Percentiles rank a stretch among this genome's conserved stretches.
Conservation (phyloP, 2,329 filamentous ascomycete species). For the Zymoseptoria tritici region DNA sequence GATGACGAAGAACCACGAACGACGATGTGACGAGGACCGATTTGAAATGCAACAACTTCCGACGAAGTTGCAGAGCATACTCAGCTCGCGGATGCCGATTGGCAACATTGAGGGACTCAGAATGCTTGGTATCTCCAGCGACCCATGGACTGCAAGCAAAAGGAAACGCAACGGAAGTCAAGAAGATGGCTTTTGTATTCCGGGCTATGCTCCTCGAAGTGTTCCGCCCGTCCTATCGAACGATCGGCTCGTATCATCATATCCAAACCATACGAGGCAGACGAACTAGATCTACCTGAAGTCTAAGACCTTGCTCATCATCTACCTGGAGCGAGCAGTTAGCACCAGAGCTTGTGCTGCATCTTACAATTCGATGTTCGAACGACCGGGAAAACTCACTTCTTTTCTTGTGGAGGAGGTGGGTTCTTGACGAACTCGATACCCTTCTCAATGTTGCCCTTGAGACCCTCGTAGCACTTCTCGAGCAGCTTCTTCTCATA, state of each 20-base stretch:
- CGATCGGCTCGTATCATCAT: constrained; percentile 8
- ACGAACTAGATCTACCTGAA: neutral
- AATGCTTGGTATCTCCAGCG: neutral
- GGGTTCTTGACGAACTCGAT: constrained; percentile 81
- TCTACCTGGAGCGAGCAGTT: neutral
- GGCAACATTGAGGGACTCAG: neutral
- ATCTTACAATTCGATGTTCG: neutral
- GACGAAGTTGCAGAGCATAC: neutral
- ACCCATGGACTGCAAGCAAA: neutral
- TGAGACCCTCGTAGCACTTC: constrained; percentile 67
- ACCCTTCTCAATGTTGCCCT: constrained; percentile 92
- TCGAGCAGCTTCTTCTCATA: constrained; percentile 84
- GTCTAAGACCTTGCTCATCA: neutral
- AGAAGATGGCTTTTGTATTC: constrained; percentile 9
- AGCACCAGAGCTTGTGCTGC: neutral
- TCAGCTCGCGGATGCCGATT: neutral
- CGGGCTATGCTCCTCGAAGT: constrained; percentile 9
- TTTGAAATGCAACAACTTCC: neutral
- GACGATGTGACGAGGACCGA: neutral
- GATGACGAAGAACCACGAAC: neutral
- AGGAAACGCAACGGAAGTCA: neutral
- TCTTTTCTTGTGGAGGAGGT: constrained; percentile 52
- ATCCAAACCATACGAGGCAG: neutral
- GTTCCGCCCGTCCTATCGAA: constrained; percentile 2
- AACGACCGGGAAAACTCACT: constrained; percentile 45